These are phyloP conservation scores for Plasmopara halstedii DNA, from an alignment of 352 stramenopile species.

Conservation along the genomic window DNA sequence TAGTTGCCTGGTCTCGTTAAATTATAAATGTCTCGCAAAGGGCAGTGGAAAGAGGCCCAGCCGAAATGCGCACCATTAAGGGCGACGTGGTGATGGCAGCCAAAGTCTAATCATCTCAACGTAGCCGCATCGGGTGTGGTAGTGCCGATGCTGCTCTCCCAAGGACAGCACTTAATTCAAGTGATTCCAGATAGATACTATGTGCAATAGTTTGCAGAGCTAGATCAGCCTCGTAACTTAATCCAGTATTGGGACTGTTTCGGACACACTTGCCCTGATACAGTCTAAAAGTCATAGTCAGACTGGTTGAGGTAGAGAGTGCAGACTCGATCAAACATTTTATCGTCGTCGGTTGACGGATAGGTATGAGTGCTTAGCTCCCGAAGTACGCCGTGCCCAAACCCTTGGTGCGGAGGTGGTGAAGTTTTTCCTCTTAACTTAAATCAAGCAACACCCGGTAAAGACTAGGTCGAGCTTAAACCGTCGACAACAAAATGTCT, in stretches of 20 bases:
- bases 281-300: conserved; percentile 15
- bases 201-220: not conserved
- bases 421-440: no score
- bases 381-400: no score
- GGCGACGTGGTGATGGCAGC: not conserved
- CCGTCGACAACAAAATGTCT: not conserved
- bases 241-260: not conserved
- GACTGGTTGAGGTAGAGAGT: not conserved
- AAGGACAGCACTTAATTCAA: not conserved
- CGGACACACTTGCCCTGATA: conserved; percentile 30
- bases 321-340: not conserved
- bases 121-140: not conserved
- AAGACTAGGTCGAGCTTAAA: no score
- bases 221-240: not conserved
- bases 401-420: no score
- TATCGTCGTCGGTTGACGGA: not conserved
- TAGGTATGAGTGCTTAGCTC: no score
- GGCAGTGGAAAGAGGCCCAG: not conserved
- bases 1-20: not conserved
- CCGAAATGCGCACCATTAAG: not conserved
- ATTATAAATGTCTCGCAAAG: not conserved
- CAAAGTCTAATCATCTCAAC: not conserved
- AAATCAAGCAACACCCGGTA: no score
- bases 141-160: not conserved
- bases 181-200: not conserved